Evolutionary conservation across 495 filamentous ascomycete species (phyloP).

Genomic region (Lophiostoma macrostomum): DNA sequence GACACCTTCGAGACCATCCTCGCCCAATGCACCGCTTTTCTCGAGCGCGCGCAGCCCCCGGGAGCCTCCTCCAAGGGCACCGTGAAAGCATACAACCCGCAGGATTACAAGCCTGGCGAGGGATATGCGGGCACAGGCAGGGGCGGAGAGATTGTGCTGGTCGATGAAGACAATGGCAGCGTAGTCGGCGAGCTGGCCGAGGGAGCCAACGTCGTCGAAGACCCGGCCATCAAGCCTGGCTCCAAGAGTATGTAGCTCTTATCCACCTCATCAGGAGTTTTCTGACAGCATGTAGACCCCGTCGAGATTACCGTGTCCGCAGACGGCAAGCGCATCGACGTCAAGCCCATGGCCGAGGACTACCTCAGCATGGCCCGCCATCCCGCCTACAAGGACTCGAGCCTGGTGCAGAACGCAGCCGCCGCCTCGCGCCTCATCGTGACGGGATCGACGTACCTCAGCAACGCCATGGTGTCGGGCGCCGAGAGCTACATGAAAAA

Average conservation of each 20-base stretch:
- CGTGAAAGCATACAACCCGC: conserved; percentile 70
- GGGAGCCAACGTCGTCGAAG: conserved; percentile 75
- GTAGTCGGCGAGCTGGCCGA: conserved; percentile 88
- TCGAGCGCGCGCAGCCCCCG: conserved; percentile 63
- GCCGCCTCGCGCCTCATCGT: conserved; percentile 91
- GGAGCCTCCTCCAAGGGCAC: conserved; percentile 37
- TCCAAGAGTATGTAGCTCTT: conserved; percentile 67
- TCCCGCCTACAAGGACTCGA: conserved; percentile 82
- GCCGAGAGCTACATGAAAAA: conserved; percentile 80
- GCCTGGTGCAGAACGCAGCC: conserved; percentile 83
- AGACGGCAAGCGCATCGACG: conserved; percentile 67
- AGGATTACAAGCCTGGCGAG: conserved; percentile 73
- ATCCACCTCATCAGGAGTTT: conserved; percentile 9
- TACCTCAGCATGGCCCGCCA: conserved; percentile 78
- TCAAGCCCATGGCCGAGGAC: conserved; percentile 74
- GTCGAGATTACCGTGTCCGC: conserved; percentile 83
- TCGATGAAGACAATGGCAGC: conserved; percentile 91
- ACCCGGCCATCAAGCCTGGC: conserved; percentile 67
- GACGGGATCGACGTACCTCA: conserved; percentile 72
- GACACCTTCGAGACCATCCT: conserved; percentile 97
- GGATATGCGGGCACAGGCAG: conserved; percentile 56
- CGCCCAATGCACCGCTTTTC: conserved; percentile 90
- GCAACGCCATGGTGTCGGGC: conserved; percentile 68
- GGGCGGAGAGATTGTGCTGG: conserved; percentile 77
- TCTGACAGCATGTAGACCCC: conserved; percentile 57